Evolutionary conservation across 164 flowering plant genomes (phyloP).

Genomic region (Sextonia rubra): DNA sequence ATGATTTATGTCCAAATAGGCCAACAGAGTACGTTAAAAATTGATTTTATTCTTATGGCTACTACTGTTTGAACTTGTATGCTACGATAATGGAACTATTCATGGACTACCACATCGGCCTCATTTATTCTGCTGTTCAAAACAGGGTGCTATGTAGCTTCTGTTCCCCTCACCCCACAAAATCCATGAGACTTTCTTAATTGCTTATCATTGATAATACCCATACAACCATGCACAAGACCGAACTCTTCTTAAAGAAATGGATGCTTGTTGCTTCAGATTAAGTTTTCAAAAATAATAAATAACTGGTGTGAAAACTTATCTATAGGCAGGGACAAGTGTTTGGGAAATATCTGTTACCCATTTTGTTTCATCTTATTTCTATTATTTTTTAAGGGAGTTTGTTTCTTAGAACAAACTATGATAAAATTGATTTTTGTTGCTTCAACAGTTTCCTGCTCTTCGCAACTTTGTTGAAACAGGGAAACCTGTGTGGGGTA

Average conservation of each 20-base stretch:
- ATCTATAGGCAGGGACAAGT: not conserved
- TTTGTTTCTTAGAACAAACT: not conserved
- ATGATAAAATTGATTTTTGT: not conserved
- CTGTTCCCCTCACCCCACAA: too few relatives aligned
- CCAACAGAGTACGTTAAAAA: too few relatives aligned
- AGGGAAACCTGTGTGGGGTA: slow-evolving; percentile 99
- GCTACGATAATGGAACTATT: too few relatives aligned
- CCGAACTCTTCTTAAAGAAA: not conserved
- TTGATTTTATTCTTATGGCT: too few relatives aligned
- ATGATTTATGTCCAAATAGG: too few relatives aligned
- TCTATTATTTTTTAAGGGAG: too few relatives aligned
- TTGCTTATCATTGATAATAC: not conserved
- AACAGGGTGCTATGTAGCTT: too few relatives aligned
- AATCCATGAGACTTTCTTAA: too few relatives aligned
- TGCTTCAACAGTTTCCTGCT: slow-evolving; percentile 72
- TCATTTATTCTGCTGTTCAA: too few relatives aligned
- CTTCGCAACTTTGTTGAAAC: slow-evolving; percentile 75
- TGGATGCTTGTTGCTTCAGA: not conserved
- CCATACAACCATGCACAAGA: not conserved
- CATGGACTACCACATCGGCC: too few relatives aligned
- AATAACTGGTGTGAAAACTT: not conserved
- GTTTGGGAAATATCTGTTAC: not conserved
- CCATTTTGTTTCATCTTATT: too few relatives aligned
- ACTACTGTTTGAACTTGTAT: too few relatives aligned
- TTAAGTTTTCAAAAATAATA: not conserved